Percentiles rank a stretch among this genome's conserved stretches.
Evolutionary conservation across 208 protist species (phyloP).

Genomic region (Trypanosoma scelopori): DNA sequence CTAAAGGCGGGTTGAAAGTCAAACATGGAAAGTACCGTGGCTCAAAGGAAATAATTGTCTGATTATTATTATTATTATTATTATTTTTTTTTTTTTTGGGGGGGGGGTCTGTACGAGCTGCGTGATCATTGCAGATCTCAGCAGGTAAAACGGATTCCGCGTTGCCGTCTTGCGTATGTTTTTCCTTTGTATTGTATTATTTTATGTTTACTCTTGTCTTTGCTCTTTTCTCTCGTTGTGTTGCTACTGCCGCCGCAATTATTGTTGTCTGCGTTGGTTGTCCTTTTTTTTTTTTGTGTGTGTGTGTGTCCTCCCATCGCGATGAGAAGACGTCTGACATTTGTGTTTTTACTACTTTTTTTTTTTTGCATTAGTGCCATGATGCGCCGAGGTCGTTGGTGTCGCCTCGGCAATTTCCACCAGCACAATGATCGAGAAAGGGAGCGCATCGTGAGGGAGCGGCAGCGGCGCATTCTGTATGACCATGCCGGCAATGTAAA

Average conservation of each 20-base stretch:
- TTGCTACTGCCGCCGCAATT: background rate
- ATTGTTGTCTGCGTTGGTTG: no score
- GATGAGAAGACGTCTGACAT: background rate
- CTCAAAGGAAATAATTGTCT: background rate
- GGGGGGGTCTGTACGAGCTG: no score
- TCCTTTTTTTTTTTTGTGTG: background rate
- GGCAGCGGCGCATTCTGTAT: constrained; percentile 57
- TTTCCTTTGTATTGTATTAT: constrained; percentile 1
- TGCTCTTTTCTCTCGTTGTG: constrained; percentile 3
- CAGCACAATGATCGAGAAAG: constrained; percentile 60
- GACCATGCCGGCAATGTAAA: constrained; percentile 57
- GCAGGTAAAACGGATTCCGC: background rate
- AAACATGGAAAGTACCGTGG: background rate
- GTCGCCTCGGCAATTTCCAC: constrained; percentile 35
- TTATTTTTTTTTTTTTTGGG: constrained; percentile 17
- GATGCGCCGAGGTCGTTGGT: constrained; percentile 40
- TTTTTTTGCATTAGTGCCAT: constrained; percentile 35
- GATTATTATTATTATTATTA: constrained; percentile 20
- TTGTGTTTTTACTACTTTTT: constrained; percentile 3
- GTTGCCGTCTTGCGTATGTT: background rate
- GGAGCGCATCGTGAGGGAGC: constrained; percentile 57
- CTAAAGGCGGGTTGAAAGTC: no score
- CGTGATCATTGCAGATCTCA: no score
- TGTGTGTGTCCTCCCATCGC: background rate
- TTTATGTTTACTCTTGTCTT: constrained; percentile 10